These are phyloP conservation scores for Lathyrus sativus DNA, from an alignment of 306 rosid species.

Conservation along the genomic window DNA sequence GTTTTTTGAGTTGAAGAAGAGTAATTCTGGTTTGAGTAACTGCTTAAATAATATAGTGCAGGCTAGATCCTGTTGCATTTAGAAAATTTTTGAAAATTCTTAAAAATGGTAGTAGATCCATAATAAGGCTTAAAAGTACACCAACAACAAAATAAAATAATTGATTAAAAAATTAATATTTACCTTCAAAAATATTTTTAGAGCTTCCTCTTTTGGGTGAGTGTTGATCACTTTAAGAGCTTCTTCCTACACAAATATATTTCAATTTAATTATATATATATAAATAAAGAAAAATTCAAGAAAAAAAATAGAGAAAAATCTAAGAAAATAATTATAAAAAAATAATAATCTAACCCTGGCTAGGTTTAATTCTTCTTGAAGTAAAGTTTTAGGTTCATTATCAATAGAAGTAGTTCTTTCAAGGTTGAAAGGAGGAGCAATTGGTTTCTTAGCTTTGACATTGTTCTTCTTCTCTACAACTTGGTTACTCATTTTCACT, in stretches of 20 bases:
- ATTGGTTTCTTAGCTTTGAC: neutral
- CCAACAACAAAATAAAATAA: neutral
- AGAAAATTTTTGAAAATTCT: neutral
- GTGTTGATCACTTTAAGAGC: conserved; percentile 39
- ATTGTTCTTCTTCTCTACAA: neutral
- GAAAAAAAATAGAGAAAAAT: neutral
- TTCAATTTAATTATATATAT: neutral
- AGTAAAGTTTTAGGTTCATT: conserved; percentile 52
- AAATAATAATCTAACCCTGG: conserved; percentile 43
- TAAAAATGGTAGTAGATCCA: too few relatives aligned
- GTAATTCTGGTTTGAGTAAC: too few relatives aligned
- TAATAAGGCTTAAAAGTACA: too few relatives aligned
- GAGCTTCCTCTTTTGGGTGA: conserved; percentile 46
- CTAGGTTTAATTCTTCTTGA: conserved; percentile 37
- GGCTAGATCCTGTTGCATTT: conserved; percentile 4
- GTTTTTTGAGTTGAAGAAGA: too few relatives aligned
- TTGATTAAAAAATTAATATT: neutral
- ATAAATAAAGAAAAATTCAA: neutral
- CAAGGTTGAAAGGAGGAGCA: conserved; percentile 16
- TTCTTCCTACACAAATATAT: conserved; percentile 33
- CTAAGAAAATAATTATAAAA: neutral
- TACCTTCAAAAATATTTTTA: conserved; percentile 45
- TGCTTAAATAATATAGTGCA: neutral
- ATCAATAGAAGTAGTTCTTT: conserved; percentile 44
- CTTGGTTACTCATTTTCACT: neutral